Evolutionary conservation across 352 stramenopile genomes (phyloP).

Genomic region (Globisporangium splendens): DNA sequence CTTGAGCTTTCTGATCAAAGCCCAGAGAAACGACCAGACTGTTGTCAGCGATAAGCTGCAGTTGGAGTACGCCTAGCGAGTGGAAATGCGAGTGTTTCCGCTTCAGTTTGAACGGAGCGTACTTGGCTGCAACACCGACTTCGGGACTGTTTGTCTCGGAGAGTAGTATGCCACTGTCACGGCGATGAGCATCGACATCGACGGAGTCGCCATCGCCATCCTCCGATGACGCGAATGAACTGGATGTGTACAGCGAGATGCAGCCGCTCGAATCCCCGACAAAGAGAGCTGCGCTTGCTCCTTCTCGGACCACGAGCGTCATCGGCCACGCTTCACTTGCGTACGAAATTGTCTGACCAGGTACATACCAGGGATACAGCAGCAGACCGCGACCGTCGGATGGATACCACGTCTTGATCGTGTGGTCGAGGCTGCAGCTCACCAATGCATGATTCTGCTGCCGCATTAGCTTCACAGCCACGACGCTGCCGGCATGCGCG

Average conservation of each 20-base stretch:
- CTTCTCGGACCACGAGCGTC: constrained; percentile 45
- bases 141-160: constrained; percentile 1
- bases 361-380: constrained; percentile 67
- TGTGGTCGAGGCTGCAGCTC: constrained; percentile 67
- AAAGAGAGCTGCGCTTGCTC: constrained; percentile 45
- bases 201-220: constrained; percentile 12
- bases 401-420: constrained; percentile 65
- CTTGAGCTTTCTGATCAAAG: constrained; percentile 69
- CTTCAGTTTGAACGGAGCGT: constrained; percentile 50
- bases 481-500: constrained; percentile 52
- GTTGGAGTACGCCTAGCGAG: constrained; percentile 46
- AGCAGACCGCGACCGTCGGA: constrained; percentile 50
- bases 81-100: constrained; percentile 64
- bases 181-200: background rate
- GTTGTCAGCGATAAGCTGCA: constrained; percentile 58
- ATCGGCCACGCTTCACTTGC: constrained; percentile 56
- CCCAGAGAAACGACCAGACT: constrained; percentile 73
- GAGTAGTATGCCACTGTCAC: background rate
- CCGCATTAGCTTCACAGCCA: constrained; percentile 37
- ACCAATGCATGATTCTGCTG: constrained; percentile 52
- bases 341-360: constrained; percentile 48
- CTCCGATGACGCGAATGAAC: background rate
- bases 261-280: constrained; percentile 57
- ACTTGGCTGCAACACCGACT: constrained; percentile 16
- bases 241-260: constrained; percentile 53